Percentiles rank a stretch among this genome's conserved stretches.
phyloP scores from a whole-genome alignment of 2,329 filamentous ascomycete species.

The Pyrenophora teres region DNA sequence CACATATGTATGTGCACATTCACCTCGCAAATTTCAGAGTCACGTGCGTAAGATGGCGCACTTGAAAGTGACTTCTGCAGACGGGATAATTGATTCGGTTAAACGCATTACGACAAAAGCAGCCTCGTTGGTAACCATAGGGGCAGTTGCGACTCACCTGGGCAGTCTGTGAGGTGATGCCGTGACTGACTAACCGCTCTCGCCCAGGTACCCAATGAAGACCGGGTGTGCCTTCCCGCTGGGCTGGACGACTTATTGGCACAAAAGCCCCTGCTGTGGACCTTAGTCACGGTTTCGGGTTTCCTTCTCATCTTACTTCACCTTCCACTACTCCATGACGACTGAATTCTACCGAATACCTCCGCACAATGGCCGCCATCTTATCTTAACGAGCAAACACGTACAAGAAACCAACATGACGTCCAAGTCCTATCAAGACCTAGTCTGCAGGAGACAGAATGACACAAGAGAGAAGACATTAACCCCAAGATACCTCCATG shows the following conservation, averaged over 20 bases:
- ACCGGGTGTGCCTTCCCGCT: slow-evolving; percentile 2
- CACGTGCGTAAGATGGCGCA: background rate
- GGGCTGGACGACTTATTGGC: background rate
- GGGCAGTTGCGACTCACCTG: background rate
- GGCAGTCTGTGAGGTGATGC: background rate
- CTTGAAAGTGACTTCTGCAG: background rate
- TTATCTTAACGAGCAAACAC: background rate
- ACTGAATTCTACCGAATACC: background rate
- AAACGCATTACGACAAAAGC: background rate
- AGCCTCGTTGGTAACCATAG: background rate
- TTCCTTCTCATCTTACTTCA: background rate
- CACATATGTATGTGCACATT: too few relatives aligned
- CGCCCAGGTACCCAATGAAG: background rate
- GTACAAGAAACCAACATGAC: background rate
- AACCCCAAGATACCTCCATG: background rate
- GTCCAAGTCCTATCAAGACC: background rate
- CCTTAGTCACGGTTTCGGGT: background rate
- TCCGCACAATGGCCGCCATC: background rate
- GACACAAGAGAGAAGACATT: background rate
- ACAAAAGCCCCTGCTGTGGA: slow-evolving; percentile 1
- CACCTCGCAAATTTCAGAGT: background rate
- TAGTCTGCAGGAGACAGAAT: background rate
- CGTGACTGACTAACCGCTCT: slow-evolving; percentile 1
- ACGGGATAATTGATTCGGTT: background rate
- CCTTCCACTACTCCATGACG: background rate